Conservation (phyloP, 106 monocot genomes). For the Phalaenopsis aphrodite region DNA sequence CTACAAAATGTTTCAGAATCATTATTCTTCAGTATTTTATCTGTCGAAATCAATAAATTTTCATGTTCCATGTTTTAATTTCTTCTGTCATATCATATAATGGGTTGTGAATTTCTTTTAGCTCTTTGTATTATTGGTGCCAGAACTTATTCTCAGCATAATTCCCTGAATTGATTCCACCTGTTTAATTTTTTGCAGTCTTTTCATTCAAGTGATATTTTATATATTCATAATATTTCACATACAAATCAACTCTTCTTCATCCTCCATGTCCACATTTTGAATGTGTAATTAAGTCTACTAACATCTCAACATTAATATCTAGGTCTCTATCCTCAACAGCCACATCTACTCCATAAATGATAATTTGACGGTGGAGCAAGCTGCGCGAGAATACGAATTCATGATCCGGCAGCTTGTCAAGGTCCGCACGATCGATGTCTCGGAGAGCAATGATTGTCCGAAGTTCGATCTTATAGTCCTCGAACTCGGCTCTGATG, state of each 20-base stretch:
- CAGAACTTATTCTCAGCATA: background rate
- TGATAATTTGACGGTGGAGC: slow-evolving; percentile 50
- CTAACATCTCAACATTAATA: background rate
- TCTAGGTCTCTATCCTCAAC: slow-evolving; percentile 46
- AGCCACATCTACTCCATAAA: slow-evolving; percentile 74
- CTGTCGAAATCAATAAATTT: background rate
- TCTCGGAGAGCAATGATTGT: slow-evolving; percentile 60
- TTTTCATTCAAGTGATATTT: too few species aligned
- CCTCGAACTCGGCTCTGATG: slow-evolving; percentile 58
- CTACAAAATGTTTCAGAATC: too few species aligned
- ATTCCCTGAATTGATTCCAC: too few species aligned
- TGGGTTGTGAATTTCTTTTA: background rate
- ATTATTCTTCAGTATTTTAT: background rate
- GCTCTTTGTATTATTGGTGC: background rate
- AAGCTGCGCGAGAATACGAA: slow-evolving; percentile 57
- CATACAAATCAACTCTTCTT: background rate
- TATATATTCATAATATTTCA: background rate
- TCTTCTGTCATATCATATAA: background rate
- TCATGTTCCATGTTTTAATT: background rate
- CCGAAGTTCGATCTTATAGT: slow-evolving; percentile 76
- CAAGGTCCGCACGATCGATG: slow-evolving; percentile 45
- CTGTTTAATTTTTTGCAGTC: too few species aligned
- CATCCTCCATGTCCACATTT: background rate
- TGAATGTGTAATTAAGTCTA: background rate
- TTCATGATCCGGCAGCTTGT: slow-evolving; percentile 67